These are phyloP conservation scores for Somion occarium DNA, from an alignment of 1,284 basidiomycete species.

Conservation along the genomic window DNA sequence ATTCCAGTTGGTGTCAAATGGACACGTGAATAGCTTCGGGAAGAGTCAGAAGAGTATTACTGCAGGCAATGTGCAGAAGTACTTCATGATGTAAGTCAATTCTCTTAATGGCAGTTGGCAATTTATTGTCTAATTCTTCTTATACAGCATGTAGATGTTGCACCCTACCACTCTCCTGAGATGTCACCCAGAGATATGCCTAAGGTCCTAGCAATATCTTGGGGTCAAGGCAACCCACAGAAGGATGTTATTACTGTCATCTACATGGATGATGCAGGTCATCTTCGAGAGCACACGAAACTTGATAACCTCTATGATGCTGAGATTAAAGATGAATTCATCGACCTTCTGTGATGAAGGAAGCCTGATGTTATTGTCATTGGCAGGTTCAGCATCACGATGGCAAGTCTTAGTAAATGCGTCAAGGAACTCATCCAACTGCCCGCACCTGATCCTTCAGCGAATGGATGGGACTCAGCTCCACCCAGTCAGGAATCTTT, in stretches of 20 bases:
- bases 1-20: slow-evolving; percentile 83
- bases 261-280: slow-evolving; percentile 84
- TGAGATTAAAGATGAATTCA: slow-evolving; percentile 69
- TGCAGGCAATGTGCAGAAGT: slow-evolving; percentile 63
- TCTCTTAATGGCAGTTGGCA: background rate
- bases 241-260: slow-evolving; percentile 87
- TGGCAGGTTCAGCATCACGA: slow-evolving; percentile 84
- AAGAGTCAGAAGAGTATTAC: slow-evolving; percentile 86
- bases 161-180: slow-evolving; percentile 64
- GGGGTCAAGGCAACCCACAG: slow-evolving; percentile 92
- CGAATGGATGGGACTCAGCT: slow-evolving; percentile 11
- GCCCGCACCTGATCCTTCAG: slow-evolving; percentile 1
- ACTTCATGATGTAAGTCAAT: slow-evolving; percentile 62
- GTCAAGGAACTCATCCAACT: slow-evolving; percentile 45
- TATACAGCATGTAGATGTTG: slow-evolving; percentile 62
- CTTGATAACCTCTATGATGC: slow-evolving; percentile 82
- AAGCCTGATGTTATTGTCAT: slow-evolving; percentile 88
- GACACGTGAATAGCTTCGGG: slow-evolving; percentile 85
- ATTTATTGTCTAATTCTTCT: slow-evolving; percentile 8
- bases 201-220: slow-evolving; percentile 88
- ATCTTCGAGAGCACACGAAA: slow-evolving; percentile 83
- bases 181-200: slow-evolving; percentile 71
- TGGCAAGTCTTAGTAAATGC: slow-evolving; percentile 64
- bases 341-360: slow-evolving; percentile 76
- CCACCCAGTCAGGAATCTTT: slow-evolving; percentile 35